phyloP scores from a whole-genome alignment of 441 rosid genomes.

The Bocquillonia castaneifolia region DNA sequence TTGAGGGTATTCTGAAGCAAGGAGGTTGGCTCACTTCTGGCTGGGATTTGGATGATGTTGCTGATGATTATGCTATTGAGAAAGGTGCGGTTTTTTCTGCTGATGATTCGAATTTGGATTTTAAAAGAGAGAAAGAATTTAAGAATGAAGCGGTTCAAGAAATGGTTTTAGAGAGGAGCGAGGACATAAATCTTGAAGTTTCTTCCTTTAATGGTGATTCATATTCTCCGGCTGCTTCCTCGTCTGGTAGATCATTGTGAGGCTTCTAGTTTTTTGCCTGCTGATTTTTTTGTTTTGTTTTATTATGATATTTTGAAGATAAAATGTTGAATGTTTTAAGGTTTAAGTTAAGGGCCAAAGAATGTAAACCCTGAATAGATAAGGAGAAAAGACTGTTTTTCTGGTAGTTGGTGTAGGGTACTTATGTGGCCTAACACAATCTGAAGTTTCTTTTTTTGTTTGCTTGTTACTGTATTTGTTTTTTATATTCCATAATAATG shows the following conservation, averaged over 20 bases:
- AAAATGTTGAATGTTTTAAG: not conserved
- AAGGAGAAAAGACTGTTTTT: not conserved
- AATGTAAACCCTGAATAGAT: not conserved
- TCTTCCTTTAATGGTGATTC: constrained; percentile 27
- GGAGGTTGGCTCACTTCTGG: constrained; percentile 92
- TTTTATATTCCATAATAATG: not conserved
- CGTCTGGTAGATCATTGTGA: constrained; percentile 61
- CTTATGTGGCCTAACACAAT: not conserved
- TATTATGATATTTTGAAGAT: constrained; percentile 4
- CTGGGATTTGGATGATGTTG: constrained; percentile 65
- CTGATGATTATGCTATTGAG: constrained; percentile 23
- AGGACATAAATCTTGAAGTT: constrained; percentile 23
- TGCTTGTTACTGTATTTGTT: constrained; percentile 1
- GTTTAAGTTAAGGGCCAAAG: not conserved
- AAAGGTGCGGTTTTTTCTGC: not conserved
- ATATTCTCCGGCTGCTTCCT: constrained; percentile 35
- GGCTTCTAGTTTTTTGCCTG: constrained; percentile 32
- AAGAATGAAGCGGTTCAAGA: constrained; percentile 18
- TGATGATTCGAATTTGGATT: constrained; percentile 6
- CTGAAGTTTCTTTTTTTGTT: constrained; percentile 7
- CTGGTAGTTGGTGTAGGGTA: not conserved
- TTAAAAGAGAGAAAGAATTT: constrained; percentile 21
- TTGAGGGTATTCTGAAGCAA: constrained; percentile 45
- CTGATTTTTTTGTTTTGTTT: not conserved
- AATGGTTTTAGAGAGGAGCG: constrained; percentile 19